Conservation (phyloP, 805 yeast species). For the Yarrowia keelungensis region DNA sequence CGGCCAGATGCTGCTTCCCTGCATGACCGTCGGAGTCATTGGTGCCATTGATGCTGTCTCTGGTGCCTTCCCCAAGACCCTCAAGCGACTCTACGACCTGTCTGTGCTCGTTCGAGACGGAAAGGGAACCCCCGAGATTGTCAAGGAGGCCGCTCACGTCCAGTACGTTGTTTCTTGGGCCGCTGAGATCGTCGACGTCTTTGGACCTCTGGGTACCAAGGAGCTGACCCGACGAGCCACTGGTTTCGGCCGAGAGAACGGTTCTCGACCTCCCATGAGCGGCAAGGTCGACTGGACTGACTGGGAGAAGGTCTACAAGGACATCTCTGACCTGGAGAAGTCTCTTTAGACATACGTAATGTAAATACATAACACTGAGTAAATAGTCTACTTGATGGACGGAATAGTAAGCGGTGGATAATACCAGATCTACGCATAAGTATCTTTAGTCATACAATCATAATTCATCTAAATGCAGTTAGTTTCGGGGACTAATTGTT, state of each 20-base stretch:
- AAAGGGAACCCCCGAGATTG: constrained; percentile 44
- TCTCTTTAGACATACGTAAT: not conserved
- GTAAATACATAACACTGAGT: not conserved
- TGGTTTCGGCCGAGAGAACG: constrained; percentile 56
- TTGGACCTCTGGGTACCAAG: constrained; percentile 59
- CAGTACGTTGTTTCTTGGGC: constrained; percentile 56
- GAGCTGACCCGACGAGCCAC: constrained; percentile 51
- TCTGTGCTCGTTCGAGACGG: constrained; percentile 51
- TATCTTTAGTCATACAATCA: constrained; percentile 11
- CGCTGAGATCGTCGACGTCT: constrained; percentile 55
- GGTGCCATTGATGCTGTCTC: constrained; percentile 63
- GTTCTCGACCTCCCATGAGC: constrained; percentile 58
- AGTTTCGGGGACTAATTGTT: constrained; percentile 26
- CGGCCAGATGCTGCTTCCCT: constrained; percentile 60
- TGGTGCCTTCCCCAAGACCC: constrained; percentile 61
- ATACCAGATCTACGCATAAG: no score
- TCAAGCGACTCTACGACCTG: constrained; percentile 53
- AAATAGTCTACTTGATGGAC: not conserved
- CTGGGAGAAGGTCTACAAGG: constrained; percentile 39
- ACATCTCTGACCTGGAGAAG: constrained; percentile 32
- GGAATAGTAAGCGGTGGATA: no score
- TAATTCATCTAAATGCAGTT: constrained; percentile 27
- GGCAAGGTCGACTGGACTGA: constrained; percentile 39
- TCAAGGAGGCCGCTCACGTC: constrained; percentile 53
- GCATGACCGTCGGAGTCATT: constrained; percentile 55